Percentiles rank a stretch among this genome's conserved stretches.
phyloP scores from a whole-genome alignment of 2,329 filamentous ascomycete genomes.

The Ophiostoma triangulosporum region DNA sequence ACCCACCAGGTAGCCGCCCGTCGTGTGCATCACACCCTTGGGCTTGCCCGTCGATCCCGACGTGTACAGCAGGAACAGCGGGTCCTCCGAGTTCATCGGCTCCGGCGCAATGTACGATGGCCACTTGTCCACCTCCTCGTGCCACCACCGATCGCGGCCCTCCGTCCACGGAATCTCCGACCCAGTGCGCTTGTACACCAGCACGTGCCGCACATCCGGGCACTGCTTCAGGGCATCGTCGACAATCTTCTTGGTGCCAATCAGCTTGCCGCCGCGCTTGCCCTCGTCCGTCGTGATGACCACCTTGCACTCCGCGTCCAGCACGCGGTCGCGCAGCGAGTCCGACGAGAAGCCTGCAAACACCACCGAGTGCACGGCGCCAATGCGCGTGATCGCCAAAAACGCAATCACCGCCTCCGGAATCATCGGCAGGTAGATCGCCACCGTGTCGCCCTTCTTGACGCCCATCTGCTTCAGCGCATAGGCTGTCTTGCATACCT shows the following conservation, averaged over 20 bases:
- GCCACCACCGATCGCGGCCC: conserved; percentile 93
- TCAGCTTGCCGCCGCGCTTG: conserved; percentile 92
- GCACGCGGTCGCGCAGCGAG: conserved; percentile 85
- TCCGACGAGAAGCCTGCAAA: conserved; percentile 97
- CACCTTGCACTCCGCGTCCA: conserved; percentile 81
- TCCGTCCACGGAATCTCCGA: conserved; percentile 82
- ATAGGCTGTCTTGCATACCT: conserved; percentile 80
- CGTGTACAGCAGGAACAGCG: conserved; percentile 93
- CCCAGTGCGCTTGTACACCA: conserved; percentile 93
- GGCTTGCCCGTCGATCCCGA: conserved; percentile 97
- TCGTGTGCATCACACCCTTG: conserved; percentile 98
- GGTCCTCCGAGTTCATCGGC: conserved; percentile 83
- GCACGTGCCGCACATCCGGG: conserved; percentile 68
- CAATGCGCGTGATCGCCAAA: conserved; percentile 81
- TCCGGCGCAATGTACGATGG: conserved; percentile 84
- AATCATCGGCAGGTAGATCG: conserved; percentile 97
- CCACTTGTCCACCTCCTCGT: conserved; percentile 96
- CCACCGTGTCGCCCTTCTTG: conserved; percentile 91
- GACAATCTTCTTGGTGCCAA: conserved; percentile 97
- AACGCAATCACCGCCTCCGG: conserved; percentile 88
- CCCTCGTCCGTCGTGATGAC: conserved; percentile 97
- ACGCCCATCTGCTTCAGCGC: conserved; percentile 92
- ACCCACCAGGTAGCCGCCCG: conserved; percentile 85
- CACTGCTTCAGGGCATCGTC: conserved; percentile 96
- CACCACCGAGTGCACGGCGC: conserved; percentile 91